Evolutionary conservation across 2,329 filamentous ascomycete species (phyloP).

Genomic region (Pochonia chlamydosporia): DNA sequence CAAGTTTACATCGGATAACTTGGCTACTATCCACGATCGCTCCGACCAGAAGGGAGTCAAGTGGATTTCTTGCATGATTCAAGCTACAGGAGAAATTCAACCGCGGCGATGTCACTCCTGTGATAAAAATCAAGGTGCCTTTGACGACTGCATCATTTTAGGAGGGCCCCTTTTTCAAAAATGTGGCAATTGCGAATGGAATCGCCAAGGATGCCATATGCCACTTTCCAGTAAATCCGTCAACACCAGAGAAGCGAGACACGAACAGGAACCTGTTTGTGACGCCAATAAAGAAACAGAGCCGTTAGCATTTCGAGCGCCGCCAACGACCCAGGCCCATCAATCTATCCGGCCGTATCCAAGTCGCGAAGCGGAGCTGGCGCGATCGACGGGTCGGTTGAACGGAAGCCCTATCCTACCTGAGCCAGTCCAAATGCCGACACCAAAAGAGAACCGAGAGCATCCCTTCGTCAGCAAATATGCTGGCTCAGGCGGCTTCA

Average conservation of each 20-base stretch:
- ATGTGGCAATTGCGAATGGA: conserved; percentile 49
- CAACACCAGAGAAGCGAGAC: not conserved
- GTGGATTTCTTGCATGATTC: conserved; percentile 44
- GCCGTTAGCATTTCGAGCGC: conserved; percentile 4
- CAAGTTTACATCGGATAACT: conserved; percentile 32
- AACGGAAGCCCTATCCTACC: conserved; percentile 11
- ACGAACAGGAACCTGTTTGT: not conserved
- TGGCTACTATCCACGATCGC: conserved; percentile 35
- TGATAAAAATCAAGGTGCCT: conserved; percentile 35
- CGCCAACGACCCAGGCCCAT: not conserved
- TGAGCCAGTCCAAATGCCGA: conserved; percentile 20
- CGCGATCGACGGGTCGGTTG: not conserved
- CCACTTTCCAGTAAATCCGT: conserved; percentile 3
- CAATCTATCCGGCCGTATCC: not conserved
- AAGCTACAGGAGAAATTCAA: conserved; percentile 40
- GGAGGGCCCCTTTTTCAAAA: conserved; percentile 36
- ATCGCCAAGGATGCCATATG: conserved; percentile 30
- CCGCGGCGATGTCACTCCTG: conserved; percentile 34
- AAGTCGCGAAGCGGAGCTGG: not conserved
- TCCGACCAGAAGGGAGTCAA: conserved; percentile 36
- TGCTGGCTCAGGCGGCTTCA: conserved; percentile 18
- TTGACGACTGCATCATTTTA: conserved; percentile 38
- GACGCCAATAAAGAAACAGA: not conserved
- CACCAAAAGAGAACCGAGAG: conserved; percentile 19
- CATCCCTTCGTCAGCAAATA: not conserved